Conservation (phyloP, 1,284 basidiomycete genomes). For the Phenoliferia sp. region DNA sequence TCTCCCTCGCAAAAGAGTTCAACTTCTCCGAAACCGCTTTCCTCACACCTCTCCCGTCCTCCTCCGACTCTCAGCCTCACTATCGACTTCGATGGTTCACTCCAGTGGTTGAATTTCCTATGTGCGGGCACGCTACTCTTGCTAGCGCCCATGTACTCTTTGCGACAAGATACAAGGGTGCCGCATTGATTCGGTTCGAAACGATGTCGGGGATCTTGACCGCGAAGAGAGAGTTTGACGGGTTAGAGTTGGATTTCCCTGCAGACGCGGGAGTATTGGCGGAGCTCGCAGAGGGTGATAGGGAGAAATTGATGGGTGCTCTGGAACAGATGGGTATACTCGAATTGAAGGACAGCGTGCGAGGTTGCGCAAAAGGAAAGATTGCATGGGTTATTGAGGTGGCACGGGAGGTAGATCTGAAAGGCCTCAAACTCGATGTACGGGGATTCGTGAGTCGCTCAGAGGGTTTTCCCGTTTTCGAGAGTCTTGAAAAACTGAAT, state of each 20-base stretch:
- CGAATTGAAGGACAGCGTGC: background rate
- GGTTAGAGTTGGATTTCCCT: constrained; percentile 50
- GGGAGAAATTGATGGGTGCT: background rate
- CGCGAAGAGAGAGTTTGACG: constrained; percentile 29
- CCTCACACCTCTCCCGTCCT: constrained; percentile 28
- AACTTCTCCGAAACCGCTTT: constrained; percentile 52
- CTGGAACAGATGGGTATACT: background rate
- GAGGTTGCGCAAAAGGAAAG: constrained; percentile 2
- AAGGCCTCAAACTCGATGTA: background rate
- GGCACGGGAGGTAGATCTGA: constrained; percentile 1
- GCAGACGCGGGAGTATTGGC: constrained; percentile 11
- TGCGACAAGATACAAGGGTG: constrained; percentile 27
- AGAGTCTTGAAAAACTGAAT: no score
- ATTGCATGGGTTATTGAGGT: constrained; percentile 14
- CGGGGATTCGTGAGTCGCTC: constrained; percentile 3
- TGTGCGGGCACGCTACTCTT: constrained; percentile 54
- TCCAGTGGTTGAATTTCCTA: constrained; percentile 11
- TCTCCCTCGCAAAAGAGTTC: constrained; percentile 46
- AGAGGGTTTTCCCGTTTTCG: no score
- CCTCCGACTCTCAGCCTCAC: background rate
- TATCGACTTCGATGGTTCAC: constrained; percentile 29
- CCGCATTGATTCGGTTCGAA: constrained; percentile 45
- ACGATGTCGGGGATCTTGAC: constrained; percentile 34
- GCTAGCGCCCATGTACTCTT: constrained; percentile 50
- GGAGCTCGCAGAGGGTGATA: background rate